These are phyloP conservation scores for Entonaema liquescens DNA, from an alignment of 495 filamentous ascomycete genomes.

Conservation along the genomic window DNA sequence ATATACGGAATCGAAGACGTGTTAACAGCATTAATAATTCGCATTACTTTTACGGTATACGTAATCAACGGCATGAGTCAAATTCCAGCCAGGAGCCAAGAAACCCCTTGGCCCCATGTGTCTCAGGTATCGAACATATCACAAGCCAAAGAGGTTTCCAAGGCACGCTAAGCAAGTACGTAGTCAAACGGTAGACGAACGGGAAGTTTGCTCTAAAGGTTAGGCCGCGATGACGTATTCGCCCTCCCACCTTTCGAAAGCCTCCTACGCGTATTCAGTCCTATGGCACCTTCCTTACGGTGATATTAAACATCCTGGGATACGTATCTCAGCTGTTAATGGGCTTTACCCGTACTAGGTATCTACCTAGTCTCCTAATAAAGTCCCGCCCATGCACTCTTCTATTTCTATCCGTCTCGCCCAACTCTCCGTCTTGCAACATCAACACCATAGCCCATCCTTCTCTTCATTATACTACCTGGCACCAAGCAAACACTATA, in stretches of 20 bases:
- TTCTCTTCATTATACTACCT: constrained; percentile 14
- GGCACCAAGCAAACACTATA: constrained; percentile 10
- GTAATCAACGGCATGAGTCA: neutral
- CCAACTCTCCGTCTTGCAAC: constrained; percentile 20
- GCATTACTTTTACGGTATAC: neutral
- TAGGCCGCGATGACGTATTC: constrained; percentile 38
- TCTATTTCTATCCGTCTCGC: constrained; percentile 2
- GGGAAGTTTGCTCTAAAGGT: constrained; percentile 27
- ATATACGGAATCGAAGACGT: neutral
- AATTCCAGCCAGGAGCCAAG: neutral
- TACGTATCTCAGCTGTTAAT: constrained; percentile 15
- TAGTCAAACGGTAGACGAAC: neutral
- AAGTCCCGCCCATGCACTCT: constrained; percentile 28
- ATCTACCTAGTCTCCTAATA: constrained; percentile 18
- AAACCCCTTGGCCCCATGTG: neutral
- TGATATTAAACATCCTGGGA: constrained; percentile 16
- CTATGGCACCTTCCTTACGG: constrained; percentile 23
- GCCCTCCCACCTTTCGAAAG: constrained; percentile 17
- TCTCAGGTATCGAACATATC: neutral
- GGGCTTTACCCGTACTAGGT: too few relatives aligned
- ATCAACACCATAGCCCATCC: constrained; percentile 4
- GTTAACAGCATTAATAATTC: neutral
- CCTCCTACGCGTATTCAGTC: constrained; percentile 15
- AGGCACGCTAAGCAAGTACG: constrained; percentile 22
- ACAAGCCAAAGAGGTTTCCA: constrained; percentile 2